These are phyloP conservation scores for Prunus persica DNA, from an alignment of 306 rosid species.

Conservation along the genomic window DNA sequence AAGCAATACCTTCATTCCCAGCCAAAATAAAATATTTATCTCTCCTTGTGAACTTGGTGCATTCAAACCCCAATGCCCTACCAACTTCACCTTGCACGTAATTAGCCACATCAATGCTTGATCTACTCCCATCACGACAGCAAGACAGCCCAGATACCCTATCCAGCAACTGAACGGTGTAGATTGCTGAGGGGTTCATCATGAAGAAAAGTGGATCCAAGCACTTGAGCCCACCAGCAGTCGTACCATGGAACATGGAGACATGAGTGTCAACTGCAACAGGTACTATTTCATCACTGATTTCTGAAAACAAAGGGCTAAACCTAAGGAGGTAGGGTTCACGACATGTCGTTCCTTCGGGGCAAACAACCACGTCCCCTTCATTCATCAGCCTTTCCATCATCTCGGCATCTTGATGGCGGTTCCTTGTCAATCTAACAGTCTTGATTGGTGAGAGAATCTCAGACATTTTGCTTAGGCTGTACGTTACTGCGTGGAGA, in stretches of 20 bases:
- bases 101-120: slow-evolving; percentile 60
- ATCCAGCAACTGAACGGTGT: slow-evolving; percentile 38
- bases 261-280: slow-evolving; percentile 60
- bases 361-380: slow-evolving; percentile 75
- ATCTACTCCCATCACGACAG: not conserved
- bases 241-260: slow-evolving; percentile 83
- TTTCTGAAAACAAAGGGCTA: slow-evolving; percentile 72
- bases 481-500: slow-evolving; percentile 62
- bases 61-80: slow-evolving; percentile 48
- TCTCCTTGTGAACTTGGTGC: slow-evolving; percentile 68
- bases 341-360: slow-evolving; percentile 91
- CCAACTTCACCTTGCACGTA: slow-evolving; percentile 52
- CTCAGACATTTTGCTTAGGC: slow-evolving; percentile 75
- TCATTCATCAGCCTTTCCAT: slow-evolving; percentile 39
- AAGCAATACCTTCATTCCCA: slow-evolving; percentile 71
- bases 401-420: slow-evolving; percentile 42
- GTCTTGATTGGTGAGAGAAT: slow-evolving; percentile 70
- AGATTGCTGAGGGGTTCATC: slow-evolving; percentile 63
- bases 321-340: slow-evolving; percentile 80
- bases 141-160: slow-evolving; percentile 18
- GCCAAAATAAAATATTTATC: slow-evolving; percentile 81
- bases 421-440: slow-evolving; percentile 57
- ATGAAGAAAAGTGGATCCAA: slow-evolving; percentile 72
- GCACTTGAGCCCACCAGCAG: slow-evolving; percentile 78
- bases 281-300: slow-evolving; percentile 48